These are phyloP conservation scores for Fraxinus quadrangulata DNA, from an alignment of 257 asterid species.

Conservation along the genomic window DNA sequence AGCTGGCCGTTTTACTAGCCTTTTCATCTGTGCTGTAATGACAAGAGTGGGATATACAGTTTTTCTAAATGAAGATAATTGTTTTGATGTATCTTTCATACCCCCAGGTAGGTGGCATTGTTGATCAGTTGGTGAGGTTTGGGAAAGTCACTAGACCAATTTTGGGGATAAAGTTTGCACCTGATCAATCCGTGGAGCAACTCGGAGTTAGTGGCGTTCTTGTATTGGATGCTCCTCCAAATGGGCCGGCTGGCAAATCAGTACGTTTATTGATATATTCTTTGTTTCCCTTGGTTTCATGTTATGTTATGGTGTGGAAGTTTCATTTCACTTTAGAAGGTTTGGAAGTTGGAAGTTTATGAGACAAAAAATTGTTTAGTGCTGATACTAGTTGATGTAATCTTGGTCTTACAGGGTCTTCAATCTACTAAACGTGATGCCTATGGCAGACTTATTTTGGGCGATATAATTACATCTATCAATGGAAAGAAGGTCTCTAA, in stretches of 20 bases:
- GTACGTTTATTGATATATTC: slow-evolving; percentile 45
- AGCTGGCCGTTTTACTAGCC: neutral
- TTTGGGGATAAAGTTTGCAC: slow-evolving; percentile 94
- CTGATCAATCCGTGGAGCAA: slow-evolving; percentile 98
- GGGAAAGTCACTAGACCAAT: slow-evolving; percentile 97
- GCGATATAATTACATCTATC: slow-evolving; percentile 87
- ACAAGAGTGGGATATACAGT: no score
- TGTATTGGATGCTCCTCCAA: slow-evolving; percentile 89
- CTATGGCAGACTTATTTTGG: slow-evolving; percentile 85
- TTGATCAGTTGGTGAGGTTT: slow-evolving; percentile 88
- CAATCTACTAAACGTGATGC: slow-evolving; percentile 86
- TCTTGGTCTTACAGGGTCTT: slow-evolving; percentile 69
- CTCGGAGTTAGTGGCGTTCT: slow-evolving; percentile 98
- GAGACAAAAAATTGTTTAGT: neutral
- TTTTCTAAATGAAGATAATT: neutral
- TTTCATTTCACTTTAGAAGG: slow-evolving; percentile 7
- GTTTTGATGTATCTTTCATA: neutral
- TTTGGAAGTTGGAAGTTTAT: neutral
- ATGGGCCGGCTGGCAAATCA: slow-evolving; percentile 99
- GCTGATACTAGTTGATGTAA: slow-evolving; percentile 9
- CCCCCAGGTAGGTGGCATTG: slow-evolving; percentile 87
- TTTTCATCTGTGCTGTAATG: no score
- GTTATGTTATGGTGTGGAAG: slow-evolving; percentile 13
- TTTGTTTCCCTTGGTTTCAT: slow-evolving; percentile 10
- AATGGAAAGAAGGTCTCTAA: slow-evolving; percentile 82